phyloP scores from a whole-genome alignment of 2,329 filamentous ascomycete genomes.

The Dendryphion nanum region DNA sequence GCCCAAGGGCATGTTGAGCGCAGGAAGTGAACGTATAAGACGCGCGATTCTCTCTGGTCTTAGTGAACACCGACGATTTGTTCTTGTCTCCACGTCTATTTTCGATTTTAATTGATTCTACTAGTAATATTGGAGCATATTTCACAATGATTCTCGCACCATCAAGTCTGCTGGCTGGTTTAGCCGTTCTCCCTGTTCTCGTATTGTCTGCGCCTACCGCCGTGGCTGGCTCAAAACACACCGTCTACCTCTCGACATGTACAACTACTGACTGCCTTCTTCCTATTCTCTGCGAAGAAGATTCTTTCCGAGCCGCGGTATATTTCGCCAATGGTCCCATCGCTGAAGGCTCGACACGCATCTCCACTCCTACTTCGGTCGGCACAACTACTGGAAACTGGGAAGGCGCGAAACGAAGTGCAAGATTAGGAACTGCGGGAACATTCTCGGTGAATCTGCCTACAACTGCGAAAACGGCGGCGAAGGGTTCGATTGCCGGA shows the following conservation, averaged over 20 bases:
- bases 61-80: too few relatives aligned
- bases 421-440: conserved; percentile 10
- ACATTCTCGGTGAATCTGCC: conserved; percentile 11
- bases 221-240: conserved; percentile 15
- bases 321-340: conserved; percentile 13
- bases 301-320: conserved; percentile 6
- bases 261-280: conserved; percentile 12
- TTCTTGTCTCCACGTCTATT: too few relatives aligned
- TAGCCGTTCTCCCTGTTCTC: not conserved
- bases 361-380: conserved; percentile 3
- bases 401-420: conserved; percentile 12
- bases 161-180: not conserved
- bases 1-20: too few relatives aligned
- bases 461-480: conserved; percentile 5
- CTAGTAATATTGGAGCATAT: too few relatives aligned
- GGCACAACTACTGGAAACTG: conserved; percentile 4
- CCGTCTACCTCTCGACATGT: conserved; percentile 15
- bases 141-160: too few relatives aligned
- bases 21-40: too few relatives aligned
- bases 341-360: conserved; percentile 1
- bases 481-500: conserved; percentile 15
- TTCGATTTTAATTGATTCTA: too few relatives aligned
- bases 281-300: conserved; percentile 11
- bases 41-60: too few relatives aligned
- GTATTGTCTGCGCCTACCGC: conserved; percentile 1